These are phyloP conservation scores for Gracilaria domingensis DNA, from an alignment of 23 red algal species.

Conservation along the genomic window DNA sequence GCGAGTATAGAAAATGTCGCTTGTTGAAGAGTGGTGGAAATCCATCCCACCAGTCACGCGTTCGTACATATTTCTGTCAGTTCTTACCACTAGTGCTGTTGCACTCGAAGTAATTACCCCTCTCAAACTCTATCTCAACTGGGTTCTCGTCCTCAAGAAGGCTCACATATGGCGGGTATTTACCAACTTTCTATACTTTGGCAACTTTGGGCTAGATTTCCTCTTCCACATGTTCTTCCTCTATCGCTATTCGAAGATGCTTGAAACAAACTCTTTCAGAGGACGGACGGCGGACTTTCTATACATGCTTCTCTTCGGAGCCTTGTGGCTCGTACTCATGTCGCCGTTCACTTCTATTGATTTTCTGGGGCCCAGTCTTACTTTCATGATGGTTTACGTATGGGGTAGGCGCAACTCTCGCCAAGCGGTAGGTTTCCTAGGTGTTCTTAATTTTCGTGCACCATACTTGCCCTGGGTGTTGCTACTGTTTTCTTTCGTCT, in stretches of 20 bases:
- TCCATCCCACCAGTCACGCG: constrained; percentile 90
- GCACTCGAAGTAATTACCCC: constrained; percentile 93
- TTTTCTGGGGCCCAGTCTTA: constrained; percentile 92
- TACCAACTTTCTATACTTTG: constrained; percentile 98
- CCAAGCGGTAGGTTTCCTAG: constrained; percentile 86
- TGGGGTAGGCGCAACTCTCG: constrained; percentile 90
- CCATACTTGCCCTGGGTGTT: constrained; percentile 98
- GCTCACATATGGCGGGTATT: constrained; percentile 91
- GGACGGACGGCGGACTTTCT: constrained; percentile 96
- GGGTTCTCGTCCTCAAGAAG: constrained; percentile 72
- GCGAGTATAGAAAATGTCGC: constrained; percentile 55
- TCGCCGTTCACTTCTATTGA: constrained; percentile 81
- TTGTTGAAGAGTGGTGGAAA: constrained; percentile 88
- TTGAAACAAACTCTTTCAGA: constrained; percentile 96
- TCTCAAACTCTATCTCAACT: constrained; percentile 97
- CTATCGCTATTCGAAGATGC: constrained; percentile 90
- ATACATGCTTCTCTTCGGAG: constrained; percentile 90
- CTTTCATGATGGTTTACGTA: constrained; percentile 99
- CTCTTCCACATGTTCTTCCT: constrained; percentile 99
- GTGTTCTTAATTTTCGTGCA: constrained; percentile 91
- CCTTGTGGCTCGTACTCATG: constrained; percentile 71
- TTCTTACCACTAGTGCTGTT: constrained; percentile 75
- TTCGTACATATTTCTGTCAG: constrained; percentile 85
- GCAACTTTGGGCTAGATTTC: constrained; percentile 91
- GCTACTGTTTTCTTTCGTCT: constrained; percentile 88